Evolutionary conservation across 257 asterid genomes (phyloP), one percentile per base, ranked within the genome.

Genomic region (Salvia miltiorrhiza): DNA sequence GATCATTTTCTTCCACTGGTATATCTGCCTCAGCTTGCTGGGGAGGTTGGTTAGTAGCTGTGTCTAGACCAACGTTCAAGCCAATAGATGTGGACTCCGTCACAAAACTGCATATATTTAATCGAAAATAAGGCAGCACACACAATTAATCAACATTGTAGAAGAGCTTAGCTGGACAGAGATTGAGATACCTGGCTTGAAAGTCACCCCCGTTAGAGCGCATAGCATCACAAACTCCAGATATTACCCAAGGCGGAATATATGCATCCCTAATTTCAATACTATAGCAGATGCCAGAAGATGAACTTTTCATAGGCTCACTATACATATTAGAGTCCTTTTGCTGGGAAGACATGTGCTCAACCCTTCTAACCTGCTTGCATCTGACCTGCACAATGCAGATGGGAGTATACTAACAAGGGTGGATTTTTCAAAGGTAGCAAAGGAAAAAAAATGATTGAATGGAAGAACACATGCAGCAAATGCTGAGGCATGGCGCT

Each of bases 211-310:
- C 90, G 50, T 83, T 74, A 43, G 88, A 85, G 71, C 81, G 73
- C 86, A 91, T 80, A 60, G 82, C 88, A 78, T 81, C 47, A 61
- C 96, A 94, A 58, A 89, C 77, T 44, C 86, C 86, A 82, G 83
- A 84, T 71, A 89, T 63, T 47, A 88, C 73, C 99, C 99, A 94
- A 26, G 99, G 97, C 0, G 95, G 96, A 71, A 94, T 77, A 83
- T 79, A 87, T 40, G 86, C 78, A 80, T 82, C 97, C 73, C 54
- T 88, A 61, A 94, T 75, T 79, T 94, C 97, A 76, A 91, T 73
- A 77, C 89, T 83, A 49, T 86, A 87, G 83, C 89, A 83, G 47
- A 90, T 84, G 71, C 90, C 92, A 62, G 81, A 66, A 62, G 85
- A 82, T 72, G 89, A 84, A 64, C 81, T 80, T 35, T 20, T 78